Evolutionary conservation across 768 basidiomycete species (phyloP), one percentile per base, ranked within the genome.

Genomic region (Pleurotus tuber-regium): DNA sequence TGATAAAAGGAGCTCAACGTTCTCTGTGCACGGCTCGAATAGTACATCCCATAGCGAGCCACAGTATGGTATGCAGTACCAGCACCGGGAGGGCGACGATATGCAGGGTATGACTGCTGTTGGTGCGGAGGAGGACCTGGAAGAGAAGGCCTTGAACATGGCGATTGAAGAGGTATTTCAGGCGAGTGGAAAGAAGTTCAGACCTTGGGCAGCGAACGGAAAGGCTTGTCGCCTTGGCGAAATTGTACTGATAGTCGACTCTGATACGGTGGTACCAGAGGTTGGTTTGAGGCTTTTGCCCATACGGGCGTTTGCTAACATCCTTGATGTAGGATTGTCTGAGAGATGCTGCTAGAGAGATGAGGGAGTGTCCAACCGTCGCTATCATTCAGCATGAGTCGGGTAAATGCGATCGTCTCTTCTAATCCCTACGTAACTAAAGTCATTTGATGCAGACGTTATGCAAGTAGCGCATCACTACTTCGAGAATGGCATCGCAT

Each of bases 321-420:
- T n/a, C n/a, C n/a, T n/a, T n/a, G n/a, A n/a, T n/a, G n/a, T n/a
- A n/a, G n/a, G 92, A 92, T 62, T 91, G 89, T 61, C 77, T 93
- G 60, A 74, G 89, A 29, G 90, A 93, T 66, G 92, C 92, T 1
- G 90, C 89, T 16, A 76, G 87, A 47, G 91, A 95, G 71, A 83
- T 95, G 72, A 67, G 73, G 25, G 82, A 81, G 55, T 85, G 80
- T 57, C 87, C 86, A 1, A 82, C 82, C 10, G 82, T 93, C 14
- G 90, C 83, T 2, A 90, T 96, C 66, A 81, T 96, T 48, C 92
- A 94, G 60, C 92, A 95, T 63, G 87, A 87, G 59, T 86, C 83
- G 19, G 87, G 73, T 73, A 30, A 1, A 70, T 65, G 19, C 7
- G 6, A 44, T 26, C 11, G 6, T 30, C 10, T 25, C 33, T 64